Percentiles rank a stretch among this genome's conserved stretches.
Conservation (phyloP, 2,329 filamentous ascomycete species). For the Aspergillus fischeri region DNA sequence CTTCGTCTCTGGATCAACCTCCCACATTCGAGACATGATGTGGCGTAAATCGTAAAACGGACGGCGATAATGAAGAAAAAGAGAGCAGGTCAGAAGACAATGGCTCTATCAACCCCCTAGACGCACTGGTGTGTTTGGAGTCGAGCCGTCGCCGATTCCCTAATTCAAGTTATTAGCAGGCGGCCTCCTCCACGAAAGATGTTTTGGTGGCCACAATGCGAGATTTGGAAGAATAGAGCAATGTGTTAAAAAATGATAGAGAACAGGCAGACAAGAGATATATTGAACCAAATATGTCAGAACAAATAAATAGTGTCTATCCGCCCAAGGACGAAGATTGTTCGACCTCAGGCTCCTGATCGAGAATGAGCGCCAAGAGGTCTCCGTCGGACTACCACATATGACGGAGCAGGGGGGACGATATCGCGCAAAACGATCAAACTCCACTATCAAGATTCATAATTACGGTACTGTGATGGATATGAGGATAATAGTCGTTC, state of each 20-base stretch:
- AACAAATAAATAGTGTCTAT: background rate
- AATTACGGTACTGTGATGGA: background rate
- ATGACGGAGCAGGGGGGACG: background rate
- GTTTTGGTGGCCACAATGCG: background rate
- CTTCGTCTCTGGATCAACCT: slow-evolving; percentile 95
- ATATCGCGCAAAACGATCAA: no score
- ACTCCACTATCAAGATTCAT: no score
- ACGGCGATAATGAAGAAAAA: background rate
- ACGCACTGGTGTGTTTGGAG: background rate
- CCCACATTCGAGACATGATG: slow-evolving; percentile 78
- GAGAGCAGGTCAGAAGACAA: background rate
- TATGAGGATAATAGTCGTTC: no score
- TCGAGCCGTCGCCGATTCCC: background rate
- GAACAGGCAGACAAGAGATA: background rate
- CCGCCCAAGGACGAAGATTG: background rate
- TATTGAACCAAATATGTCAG: background rate
- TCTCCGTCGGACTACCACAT: background rate
- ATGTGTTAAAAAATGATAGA: background rate
- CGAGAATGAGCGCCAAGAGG: background rate
- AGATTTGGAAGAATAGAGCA: background rate
- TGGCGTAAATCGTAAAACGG: background rate
- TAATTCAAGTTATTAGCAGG: background rate
- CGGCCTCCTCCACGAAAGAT: background rate
- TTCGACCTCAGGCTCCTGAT: background rate
- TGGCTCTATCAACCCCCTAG: background rate